Evolutionary conservation across 2,329 filamentous ascomycete species (phyloP).

Genomic region (Arthrobotrys sphaeroides): DNA sequence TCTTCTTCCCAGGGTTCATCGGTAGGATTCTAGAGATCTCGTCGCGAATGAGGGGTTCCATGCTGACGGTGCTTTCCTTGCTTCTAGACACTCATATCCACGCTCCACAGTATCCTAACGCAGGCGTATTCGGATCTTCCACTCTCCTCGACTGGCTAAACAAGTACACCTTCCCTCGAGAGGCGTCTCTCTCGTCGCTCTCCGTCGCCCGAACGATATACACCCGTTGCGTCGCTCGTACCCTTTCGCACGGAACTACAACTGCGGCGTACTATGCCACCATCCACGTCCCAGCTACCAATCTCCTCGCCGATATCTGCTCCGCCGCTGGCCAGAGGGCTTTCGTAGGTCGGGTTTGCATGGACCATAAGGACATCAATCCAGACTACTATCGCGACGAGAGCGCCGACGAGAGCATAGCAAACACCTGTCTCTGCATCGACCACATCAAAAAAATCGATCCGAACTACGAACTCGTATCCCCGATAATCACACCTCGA

Average conservation of each 20-base stretch:
- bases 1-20: slow-evolving; percentile 65
- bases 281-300: slow-evolving; percentile 85
- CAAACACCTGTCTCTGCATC: slow-evolving; percentile 70
- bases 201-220: slow-evolving; percentile 76
- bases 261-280: slow-evolving; percentile 96
- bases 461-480: slow-evolving; percentile 71
- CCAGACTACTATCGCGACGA: slow-evolving; percentile 84
- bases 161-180: slow-evolving; percentile 93
- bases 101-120: slow-evolving; percentile 92
- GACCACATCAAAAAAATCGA: slow-evolving; percentile 74
- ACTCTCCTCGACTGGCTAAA: slow-evolving; percentile 94
- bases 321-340: slow-evolving; percentile 83
- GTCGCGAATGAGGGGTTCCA: background rate
- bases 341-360: slow-evolving; percentile 92
- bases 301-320: slow-evolving; percentile 86
- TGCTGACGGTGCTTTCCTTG: background rate
- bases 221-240: slow-evolving; percentile 78
- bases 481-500: slow-evolving; percentile 79
- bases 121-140: slow-evolving; percentile 89
- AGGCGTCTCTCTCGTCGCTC: slow-evolving; percentile 75
- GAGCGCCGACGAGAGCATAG: slow-evolving; percentile 68
- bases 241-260: slow-evolving; percentile 88
- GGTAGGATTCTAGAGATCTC: slow-evolving; percentile 58
- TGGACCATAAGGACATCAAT: slow-evolving; percentile 75
- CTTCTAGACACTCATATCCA: slow-evolving; percentile 78